These are phyloP conservation scores for Cladosporium colombiae DNA, from an alignment of 2,329 filamentous ascomycete genomes.

Conservation along the genomic window DNA sequence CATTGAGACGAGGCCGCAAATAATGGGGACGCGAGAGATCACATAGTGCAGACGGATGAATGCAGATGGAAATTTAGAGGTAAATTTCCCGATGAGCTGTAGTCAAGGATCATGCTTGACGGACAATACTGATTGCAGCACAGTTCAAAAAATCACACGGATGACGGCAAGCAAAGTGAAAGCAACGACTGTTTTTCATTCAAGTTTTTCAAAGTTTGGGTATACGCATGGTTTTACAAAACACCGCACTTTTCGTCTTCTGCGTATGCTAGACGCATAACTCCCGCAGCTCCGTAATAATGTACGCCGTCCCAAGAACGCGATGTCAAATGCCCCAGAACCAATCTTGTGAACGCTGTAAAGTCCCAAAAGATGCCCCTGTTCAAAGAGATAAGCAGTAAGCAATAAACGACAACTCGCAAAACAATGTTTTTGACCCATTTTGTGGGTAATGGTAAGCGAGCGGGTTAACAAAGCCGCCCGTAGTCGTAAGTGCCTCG, in stretches of 20 bases:
- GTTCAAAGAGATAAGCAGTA: background rate
- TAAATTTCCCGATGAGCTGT: no score
- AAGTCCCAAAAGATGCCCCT: background rate
- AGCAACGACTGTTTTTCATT: conserved; percentile 9
- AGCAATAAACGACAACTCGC: background rate
- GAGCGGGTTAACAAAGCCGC: background rate
- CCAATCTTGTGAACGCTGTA: background rate
- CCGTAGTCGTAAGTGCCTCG: background rate
- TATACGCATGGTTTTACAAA: conserved; percentile 1
- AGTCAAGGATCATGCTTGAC: background rate
- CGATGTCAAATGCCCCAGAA: background rate
- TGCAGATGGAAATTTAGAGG: background rate
- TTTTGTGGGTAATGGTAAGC: background rate
- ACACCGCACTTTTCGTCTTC: background rate
- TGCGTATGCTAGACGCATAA: background rate
- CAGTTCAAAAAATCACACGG: background rate
- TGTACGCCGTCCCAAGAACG: background rate
- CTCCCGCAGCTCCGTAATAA: background rate
- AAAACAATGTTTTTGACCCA: background rate
- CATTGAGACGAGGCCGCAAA: background rate
- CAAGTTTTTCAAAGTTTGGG: conserved; percentile 5
- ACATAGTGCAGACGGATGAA: background rate
- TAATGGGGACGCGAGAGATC: background rate
- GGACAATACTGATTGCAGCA: background rate
- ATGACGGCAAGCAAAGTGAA: background rate